phyloP scores from a whole-genome alignment of 495 filamentous ascomycete genomes.

The Thozetella sp. region DNA sequence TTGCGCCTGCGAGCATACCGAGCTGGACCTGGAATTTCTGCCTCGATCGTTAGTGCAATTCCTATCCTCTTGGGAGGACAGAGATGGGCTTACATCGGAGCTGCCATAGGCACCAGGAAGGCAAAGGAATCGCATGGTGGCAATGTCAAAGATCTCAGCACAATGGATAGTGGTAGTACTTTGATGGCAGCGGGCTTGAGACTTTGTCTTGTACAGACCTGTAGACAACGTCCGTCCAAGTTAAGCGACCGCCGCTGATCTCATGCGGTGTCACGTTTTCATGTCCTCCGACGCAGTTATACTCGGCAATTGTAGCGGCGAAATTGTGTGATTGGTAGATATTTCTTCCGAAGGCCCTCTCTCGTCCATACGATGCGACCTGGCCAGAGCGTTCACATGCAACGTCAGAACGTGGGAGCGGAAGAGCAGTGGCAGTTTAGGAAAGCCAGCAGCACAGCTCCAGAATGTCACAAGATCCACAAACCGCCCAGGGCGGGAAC shows the following conservation, averaged over 20 bases:
- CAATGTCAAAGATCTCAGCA: neutral
- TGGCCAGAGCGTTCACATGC: neutral
- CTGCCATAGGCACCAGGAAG: conserved; percentile 50
- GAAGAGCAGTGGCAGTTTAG: neutral
- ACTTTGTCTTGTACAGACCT: too few relatives aligned
- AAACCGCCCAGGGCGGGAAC: neutral
- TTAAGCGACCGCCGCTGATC: neutral
- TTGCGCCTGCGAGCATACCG: conserved; percentile 23
- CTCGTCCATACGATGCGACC: neutral
- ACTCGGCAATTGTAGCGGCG: conserved; percentile 14
- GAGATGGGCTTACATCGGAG: conserved; percentile 41
- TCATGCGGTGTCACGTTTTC: neutral
- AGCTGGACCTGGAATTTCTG: conserved; percentile 56
- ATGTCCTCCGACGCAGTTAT: conserved; percentile 9
- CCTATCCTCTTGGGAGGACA: neutral
- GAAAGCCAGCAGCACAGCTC: neutral
- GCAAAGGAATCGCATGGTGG: conserved; percentile 42
- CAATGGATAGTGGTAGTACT: conserved; percentile 1
- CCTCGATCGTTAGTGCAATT: conserved; percentile 15
- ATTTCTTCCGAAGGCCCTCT: conserved; percentile 12
- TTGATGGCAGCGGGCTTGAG: too few relatives aligned
- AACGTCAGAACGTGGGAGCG: neutral
- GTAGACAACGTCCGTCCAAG: too few relatives aligned
- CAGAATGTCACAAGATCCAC: neutral
- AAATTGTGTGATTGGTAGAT: conserved; percentile 1